These are phyloP conservation scores for Quillaja saponaria DNA, from an alignment of 306 rosid genomes.

Conservation along the genomic window DNA sequence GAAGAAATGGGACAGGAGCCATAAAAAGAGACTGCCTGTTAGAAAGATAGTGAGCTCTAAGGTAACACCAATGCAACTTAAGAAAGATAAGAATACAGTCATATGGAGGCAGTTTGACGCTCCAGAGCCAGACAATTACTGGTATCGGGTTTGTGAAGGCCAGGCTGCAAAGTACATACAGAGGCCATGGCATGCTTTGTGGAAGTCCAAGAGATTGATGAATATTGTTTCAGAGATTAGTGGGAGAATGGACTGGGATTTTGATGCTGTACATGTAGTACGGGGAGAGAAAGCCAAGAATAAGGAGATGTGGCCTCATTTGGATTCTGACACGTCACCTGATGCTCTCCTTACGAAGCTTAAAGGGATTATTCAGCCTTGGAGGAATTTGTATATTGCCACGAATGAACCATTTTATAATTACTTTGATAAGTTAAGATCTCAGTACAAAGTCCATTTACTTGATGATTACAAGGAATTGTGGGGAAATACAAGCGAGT, in stretches of 20 bases:
- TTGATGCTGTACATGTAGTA: slow-evolving; percentile 87
- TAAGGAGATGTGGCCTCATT: slow-evolving; percentile 89
- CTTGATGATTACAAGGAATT: slow-evolving; percentile 88
- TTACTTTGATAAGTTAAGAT: slow-evolving; percentile 89
- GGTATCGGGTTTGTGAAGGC: slow-evolving; percentile 98
- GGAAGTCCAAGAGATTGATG: slow-evolving; percentile 99
- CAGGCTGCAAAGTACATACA: slow-evolving; percentile 78
- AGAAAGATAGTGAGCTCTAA: slow-evolving; percentile 71
- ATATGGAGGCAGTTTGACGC: slow-evolving; percentile 89
- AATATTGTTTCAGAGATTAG: slow-evolving; percentile 87
- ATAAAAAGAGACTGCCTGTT: slow-evolving; percentile 65
- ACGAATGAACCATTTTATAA: slow-evolving; percentile 90
- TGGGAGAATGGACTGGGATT: slow-evolving; percentile 96
- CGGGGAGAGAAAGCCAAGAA: slow-evolving; percentile 91
- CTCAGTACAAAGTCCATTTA: slow-evolving; percentile 85
- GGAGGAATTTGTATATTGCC: slow-evolving; percentile 88
- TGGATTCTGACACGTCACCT: slow-evolving; percentile 84
- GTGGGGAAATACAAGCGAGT: slow-evolving; percentile 87
- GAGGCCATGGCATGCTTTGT: slow-evolving; percentile 94
- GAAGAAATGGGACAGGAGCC: slow-evolving; percentile 82
- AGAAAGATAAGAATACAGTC: slow-evolving; percentile 68
- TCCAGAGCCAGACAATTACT: slow-evolving; percentile 92
- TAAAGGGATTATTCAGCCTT: slow-evolving; percentile 73
- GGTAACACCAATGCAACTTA: slow-evolving; percentile 80
- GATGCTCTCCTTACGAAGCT: slow-evolving; percentile 68